These are phyloP conservation scores for Blastomyces silverae DNA, from an alignment of 2,329 filamentous ascomycete species.

Conservation along the genomic window DNA sequence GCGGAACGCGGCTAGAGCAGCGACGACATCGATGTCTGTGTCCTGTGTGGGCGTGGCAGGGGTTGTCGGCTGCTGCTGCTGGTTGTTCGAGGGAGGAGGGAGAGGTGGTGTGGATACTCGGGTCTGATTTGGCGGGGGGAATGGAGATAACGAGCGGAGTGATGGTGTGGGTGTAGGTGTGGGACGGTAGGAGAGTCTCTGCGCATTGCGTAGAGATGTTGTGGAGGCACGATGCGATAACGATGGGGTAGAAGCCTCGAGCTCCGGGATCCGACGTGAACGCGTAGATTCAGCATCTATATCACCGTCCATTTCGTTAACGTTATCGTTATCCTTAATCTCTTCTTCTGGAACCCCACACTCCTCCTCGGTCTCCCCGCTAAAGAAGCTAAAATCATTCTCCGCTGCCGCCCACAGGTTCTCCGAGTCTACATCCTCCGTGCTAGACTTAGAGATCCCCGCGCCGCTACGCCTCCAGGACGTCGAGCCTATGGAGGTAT, in stretches of 20 bases:
- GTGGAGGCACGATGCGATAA: neutral
- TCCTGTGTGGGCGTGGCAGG: constrained; percentile 17
- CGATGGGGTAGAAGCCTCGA: neutral
- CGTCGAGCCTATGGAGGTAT: constrained; percentile 20
- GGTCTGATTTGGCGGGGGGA: neutral
- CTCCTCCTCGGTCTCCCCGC: constrained; percentile 30
- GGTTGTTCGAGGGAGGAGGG: neutral
- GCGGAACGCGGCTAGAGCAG: constrained; percentile 50
- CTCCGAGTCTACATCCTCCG: constrained; percentile 54
- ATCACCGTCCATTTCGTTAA: neutral
- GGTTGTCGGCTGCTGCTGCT: constrained; percentile 16
- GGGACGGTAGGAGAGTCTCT: neutral
- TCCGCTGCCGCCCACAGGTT: constrained; percentile 54
- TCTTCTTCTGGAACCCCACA: constrained; percentile 46
- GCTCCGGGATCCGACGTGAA: neutral
- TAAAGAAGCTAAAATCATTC: constrained; percentile 57
- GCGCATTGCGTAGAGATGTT: neutral
- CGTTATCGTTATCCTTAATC: constrained; percentile 18
- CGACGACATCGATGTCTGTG: constrained; percentile 46
- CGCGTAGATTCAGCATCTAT: neutral
- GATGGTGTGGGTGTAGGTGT: neutral
- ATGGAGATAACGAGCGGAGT: neutral
- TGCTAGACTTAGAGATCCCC: constrained; percentile 47
- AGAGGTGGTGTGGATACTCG: neutral
- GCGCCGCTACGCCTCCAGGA: constrained; percentile 42